Evolutionary conservation across 441 rosid species (phyloP).

Genomic region (Erysimum cheiri): DNA sequence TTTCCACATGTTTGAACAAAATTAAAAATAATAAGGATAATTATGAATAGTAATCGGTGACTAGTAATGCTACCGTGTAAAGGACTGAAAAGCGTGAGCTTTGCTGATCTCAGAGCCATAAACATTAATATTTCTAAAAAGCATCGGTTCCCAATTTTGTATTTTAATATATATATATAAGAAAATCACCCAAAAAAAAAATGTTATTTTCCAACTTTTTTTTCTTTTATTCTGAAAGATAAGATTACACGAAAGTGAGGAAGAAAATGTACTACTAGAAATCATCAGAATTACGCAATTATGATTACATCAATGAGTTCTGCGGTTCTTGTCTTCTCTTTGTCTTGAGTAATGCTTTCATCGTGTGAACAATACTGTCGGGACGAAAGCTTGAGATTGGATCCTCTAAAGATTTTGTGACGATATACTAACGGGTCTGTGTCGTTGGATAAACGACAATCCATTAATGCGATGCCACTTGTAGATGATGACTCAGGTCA

Average conservation of each 20-base stretch:
- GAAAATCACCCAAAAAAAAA: not conserved
- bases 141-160: conserved; percentile 13
- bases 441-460: conserved; percentile 39
- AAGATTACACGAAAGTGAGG: conserved; percentile 33
- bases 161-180: not conserved
- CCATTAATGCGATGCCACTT: conserved; percentile 40
- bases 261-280: conserved; percentile 8
- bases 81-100: conserved; percentile 34
- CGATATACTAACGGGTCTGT: conserved; percentile 37
- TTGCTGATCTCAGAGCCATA: conserved; percentile 44
- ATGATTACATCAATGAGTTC: conserved; percentile 38
- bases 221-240: conserved; percentile 5
- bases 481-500: conserved; percentile 24
- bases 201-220: conserved; percentile 15
- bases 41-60: conserved; percentile 28
- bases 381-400: not conserved
- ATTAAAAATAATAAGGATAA: too few species aligned
- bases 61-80: conserved; percentile 44
- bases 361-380: conserved; percentile 44
- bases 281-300: conserved; percentile 35
- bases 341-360: conserved; percentile 38
- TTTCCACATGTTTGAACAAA: too few species aligned
- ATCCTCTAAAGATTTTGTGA: conserved; percentile 27
- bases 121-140: not conserved
- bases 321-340: conserved; percentile 36